Evolutionary conservation across 2,329 filamentous ascomycete genomes (phyloP), one percentile per base, ranked within the genome.

Genomic region (Ophiostoma tasmaniense): DNA sequence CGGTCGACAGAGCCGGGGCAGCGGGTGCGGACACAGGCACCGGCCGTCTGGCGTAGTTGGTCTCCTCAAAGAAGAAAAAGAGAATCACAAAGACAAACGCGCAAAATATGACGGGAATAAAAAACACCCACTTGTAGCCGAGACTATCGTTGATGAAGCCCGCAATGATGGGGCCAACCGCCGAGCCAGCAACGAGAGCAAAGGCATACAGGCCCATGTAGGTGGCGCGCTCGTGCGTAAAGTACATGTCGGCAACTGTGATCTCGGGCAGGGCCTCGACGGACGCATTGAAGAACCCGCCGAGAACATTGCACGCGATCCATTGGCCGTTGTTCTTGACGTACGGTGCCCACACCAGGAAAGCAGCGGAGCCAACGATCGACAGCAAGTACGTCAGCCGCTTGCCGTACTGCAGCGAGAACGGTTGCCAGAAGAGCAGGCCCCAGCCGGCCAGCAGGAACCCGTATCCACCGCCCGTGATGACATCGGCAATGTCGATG

Each of bases 51-150:
- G 37, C 75, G 73, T 83, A 86, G 73, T 84, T 87, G 4, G 85
- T 87, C 75, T 88, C 85, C 75, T 88, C 86, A 78, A 87, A 81
- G 74, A 83, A 81, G 73, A 88, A 83, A 76, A 86, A 87, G 1
- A 83, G 76, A 71, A 85, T 79, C n/a, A 87, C 73, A 39, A 84
- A 82, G 10, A 76, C 78, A 1, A 81, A 75, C 0, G 76, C 83
- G 3, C 77, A 75, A 71, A 87, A 80, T 30, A 88, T 86, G 4
- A 85, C 82, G 45, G 81, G 81, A 78, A 83, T 85, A 72, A 82
- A 81, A 76, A 83, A 77, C 17, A 80, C 79, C 81, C 82, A 85
- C 67, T 79, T 70, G 82, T 82, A 85, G 2, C 82, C 81, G 70
- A 79, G 77, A 1, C 77, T 78, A 52, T 83, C 79, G 59, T 78